Evolutionary conservation across 345 rosid genomes (phyloP), one percentile per base, ranked within the genome.

Genomic region (Microthlaspi erraticum): DNA sequence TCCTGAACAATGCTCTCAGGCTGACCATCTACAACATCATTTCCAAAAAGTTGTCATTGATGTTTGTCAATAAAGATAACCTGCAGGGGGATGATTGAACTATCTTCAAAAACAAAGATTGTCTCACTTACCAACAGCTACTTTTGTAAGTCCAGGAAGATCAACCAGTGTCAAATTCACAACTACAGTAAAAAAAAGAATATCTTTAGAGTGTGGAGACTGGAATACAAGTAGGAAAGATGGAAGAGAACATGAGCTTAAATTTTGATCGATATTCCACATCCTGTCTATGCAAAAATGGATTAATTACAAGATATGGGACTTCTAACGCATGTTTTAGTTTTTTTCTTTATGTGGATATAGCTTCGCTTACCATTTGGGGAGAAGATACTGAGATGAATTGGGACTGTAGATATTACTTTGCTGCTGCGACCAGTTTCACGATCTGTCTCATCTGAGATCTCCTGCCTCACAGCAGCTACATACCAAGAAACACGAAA

Each of bases 61-160:
- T 26, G 34, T 52, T 60, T 42, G 7, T 50, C 67, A 71, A 33
- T 12, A 46, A 54, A 69, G 42, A 38, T 59, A 41, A 17, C 57
- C 41, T 55, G 49, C 8, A 26, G 41, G 20, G 16, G 29, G 18
- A 50, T 43, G 68, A 29, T 1, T 34, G 14, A 31, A 42, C 16
- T 10, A 50, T 46, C 65, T 39, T 34, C 39, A 38, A 58, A 58
- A n/a, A 60, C 38, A 52, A 26, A 55, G 32, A 57, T 11, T 8
- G 32, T 10, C 42, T 65, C 73, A 53, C 70, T 59, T 60, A 93
- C 98, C 97, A 44, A 93, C 86, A 78, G 98, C 98, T 73, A 93
- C 93, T 83, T 93, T 93, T 54, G 98, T 93, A 55, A 93, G 91
- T 46, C 97, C 98, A 61, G 98, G 98, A 77, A 91, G 98, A 80